Percentiles rank a stretch among this genome's conserved stretches.
phyloP scores from a whole-genome alignment of 2,329 filamentous ascomycete genomes.

The Alternaria brassicicola region DNA sequence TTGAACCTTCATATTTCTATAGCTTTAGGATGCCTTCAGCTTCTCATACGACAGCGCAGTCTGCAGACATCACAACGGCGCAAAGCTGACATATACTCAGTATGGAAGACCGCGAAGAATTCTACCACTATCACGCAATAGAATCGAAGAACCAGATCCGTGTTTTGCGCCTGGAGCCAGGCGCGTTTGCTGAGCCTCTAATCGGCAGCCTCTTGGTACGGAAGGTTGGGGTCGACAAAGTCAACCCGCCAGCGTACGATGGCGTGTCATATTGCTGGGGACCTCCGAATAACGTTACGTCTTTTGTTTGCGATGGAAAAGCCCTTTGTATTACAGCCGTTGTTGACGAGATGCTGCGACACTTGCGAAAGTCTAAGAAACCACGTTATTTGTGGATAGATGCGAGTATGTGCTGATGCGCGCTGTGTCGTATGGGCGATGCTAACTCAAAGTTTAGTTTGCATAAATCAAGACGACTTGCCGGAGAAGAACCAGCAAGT shows the following conservation, averaged over 20 bases:
- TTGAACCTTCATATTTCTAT: not conserved
- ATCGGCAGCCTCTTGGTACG: not conserved
- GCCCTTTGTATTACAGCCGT: fast-evolving
- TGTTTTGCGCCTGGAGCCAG: not conserved
- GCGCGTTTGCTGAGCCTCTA: not conserved
- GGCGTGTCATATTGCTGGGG: not conserved
- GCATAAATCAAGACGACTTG: not conserved
- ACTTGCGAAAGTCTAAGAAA: fast-evolving
- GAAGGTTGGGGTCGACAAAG: not conserved
- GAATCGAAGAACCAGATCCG: fast-evolving
- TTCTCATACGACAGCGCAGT: not conserved
- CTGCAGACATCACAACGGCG: not conserved
- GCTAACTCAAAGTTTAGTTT: not conserved
- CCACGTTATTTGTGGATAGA: not conserved
- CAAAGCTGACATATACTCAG: not conserved
- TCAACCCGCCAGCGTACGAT: not conserved
- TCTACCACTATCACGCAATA: not conserved
- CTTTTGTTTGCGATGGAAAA: not conserved
- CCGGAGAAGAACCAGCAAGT: not conserved
- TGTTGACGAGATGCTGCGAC: not conserved
- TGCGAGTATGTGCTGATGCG: not conserved
- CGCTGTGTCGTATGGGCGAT: not conserved
- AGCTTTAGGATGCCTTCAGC: not conserved
- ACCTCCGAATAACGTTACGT: fast-evolving
- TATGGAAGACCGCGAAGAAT: not conserved